Evolutionary conservation across 2,329 filamentous ascomycete species (phyloP), one percentile per base, ranked within the genome.

Genomic region (Aspergillus oerlinghausenensis): DNA sequence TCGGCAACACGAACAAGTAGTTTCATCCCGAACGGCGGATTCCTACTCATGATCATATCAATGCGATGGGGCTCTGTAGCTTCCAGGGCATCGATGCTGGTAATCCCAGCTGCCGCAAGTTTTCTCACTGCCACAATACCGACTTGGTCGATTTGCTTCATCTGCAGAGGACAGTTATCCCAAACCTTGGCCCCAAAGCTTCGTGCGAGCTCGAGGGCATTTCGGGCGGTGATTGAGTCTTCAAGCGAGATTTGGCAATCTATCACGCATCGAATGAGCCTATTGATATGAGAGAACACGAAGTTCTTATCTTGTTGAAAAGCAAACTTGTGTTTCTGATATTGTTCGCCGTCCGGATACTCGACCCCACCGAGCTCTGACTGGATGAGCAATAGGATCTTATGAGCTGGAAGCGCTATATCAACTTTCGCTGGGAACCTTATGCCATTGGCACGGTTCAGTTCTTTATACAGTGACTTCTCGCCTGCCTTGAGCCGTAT

Each of bases 101-200:
- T 84, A 54, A 97, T 83, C 0, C 86, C 85, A n/a, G 85, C 85
- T 42, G 82, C 80, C 3, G 85, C 82, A 47, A 97, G 80, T 69
- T 89, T 94, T 40, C 88, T 83, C 61, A 90, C 85, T n/a, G 84
- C 83, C 1, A 87, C 89, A 4, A 85, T 78, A 0, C 94, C 94
- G 59, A 97, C 83, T 2, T 86, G 83, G 0, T 89, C 85, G 1
- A 99, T 81, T 70, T 97, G 93, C 58, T 88, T 88, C 67, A 99
- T 82, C 63, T 97, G 89, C 23, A 88, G 79, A 0, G 89, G 84
- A 2, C 86, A 89, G 35, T 88, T 86, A 66, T 99, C 94, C 94
- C 92, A 96, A 1, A 81, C 81, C 57, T 82, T 84, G 1, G 92
- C 89, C 23, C 84, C 82, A 52, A 97, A 76, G 61, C 90, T 91